These are phyloP conservation scores for Fomes fomentarius DNA, from an alignment of 1,284 basidiomycete species.

Conservation along the genomic window DNA sequence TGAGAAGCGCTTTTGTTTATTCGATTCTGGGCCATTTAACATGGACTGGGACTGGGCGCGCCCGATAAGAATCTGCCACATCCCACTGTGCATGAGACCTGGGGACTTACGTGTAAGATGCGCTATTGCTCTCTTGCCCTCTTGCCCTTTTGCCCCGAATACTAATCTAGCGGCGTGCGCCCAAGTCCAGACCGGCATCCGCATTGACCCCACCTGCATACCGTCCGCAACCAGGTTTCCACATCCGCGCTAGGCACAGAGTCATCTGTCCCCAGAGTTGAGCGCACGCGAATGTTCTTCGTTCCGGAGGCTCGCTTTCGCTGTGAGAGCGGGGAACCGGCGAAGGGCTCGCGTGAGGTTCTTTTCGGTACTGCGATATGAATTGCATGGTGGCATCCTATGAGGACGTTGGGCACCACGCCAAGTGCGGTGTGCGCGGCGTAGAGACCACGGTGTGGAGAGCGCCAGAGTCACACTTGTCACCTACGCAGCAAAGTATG, in stretches of 20 bases:
- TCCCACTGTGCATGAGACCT: not conserved
- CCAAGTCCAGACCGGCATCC: not conserved
- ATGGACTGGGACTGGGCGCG: not conserved
- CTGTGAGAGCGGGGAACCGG: not conserved
- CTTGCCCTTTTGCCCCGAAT: not conserved
- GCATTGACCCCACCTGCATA: not conserved
- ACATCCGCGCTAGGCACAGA: not conserved
- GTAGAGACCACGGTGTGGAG: not conserved
- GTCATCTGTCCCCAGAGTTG: not conserved
- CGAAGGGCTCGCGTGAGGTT: not conserved
- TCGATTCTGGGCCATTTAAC: not conserved
- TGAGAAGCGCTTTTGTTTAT: not conserved
- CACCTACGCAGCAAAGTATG: not conserved
- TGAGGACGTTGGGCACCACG: not conserved
- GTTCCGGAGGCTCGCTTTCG: too few species aligned
- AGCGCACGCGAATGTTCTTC: not conserved
- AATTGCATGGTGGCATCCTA: not conserved
- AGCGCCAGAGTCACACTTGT: not conserved
- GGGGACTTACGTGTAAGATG: not conserved
- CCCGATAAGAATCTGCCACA: not conserved
- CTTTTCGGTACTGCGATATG: constrained; percentile 3
- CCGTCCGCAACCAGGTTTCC: not conserved
- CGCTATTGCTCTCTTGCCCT: not conserved
- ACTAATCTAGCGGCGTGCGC: not conserved
- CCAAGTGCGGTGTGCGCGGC: not conserved